Percentiles rank a stretch among this genome's conserved stretches.
These are phyloP conservation scores for Fusarium sp. DNA, from an alignment of 2,329 filamentous ascomycete genomes.

Conservation along the genomic window DNA sequence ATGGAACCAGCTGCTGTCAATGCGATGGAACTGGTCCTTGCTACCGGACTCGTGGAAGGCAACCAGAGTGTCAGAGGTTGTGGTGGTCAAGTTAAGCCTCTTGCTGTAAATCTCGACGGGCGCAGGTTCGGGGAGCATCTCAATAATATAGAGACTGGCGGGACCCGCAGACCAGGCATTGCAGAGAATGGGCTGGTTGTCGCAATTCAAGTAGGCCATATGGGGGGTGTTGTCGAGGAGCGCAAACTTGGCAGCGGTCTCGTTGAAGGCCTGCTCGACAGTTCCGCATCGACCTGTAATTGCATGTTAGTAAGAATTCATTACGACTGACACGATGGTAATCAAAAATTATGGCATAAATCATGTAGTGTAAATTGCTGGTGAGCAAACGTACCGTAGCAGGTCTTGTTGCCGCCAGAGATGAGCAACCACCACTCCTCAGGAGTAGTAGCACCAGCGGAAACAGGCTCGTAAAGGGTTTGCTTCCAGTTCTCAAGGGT, in stretches of 20 bases:
- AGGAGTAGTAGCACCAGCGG: slow-evolving; percentile 67
- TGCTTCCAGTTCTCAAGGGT: slow-evolving; percentile 77
- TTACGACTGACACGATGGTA: background rate
- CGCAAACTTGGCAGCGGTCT: slow-evolving; percentile 72
- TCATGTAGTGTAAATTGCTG: background rate
- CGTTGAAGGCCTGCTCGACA: slow-evolving; percentile 73
- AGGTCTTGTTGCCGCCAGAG: slow-evolving; percentile 82
- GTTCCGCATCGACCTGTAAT: slow-evolving; percentile 69
- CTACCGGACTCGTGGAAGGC: slow-evolving; percentile 63
- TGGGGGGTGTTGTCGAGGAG: slow-evolving; percentile 70
- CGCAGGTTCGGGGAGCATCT: slow-evolving; percentile 71
- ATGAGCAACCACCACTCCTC: slow-evolving; percentile 82
- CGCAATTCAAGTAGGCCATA: slow-evolving; percentile 77
- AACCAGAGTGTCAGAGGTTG: slow-evolving; percentile 70
- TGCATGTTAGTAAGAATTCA: slow-evolving; percentile 31
- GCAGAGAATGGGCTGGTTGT: slow-evolving; percentile 78
- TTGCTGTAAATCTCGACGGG: slow-evolving; percentile 72
- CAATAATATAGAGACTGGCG: slow-evolving; percentile 73
- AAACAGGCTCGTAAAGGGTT: slow-evolving; percentile 70
- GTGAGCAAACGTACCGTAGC: slow-evolving; percentile 63
- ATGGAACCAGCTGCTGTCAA: slow-evolving; percentile 72
- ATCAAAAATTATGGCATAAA: background rate
- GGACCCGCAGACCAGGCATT: slow-evolving; percentile 75
- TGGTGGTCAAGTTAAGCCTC: slow-evolving; percentile 75
- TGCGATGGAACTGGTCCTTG: slow-evolving; percentile 58